These are phyloP conservation scores for Baorangia bicolor DNA, from an alignment of 768 basidiomycete species.

Conservation along the genomic window DNA sequence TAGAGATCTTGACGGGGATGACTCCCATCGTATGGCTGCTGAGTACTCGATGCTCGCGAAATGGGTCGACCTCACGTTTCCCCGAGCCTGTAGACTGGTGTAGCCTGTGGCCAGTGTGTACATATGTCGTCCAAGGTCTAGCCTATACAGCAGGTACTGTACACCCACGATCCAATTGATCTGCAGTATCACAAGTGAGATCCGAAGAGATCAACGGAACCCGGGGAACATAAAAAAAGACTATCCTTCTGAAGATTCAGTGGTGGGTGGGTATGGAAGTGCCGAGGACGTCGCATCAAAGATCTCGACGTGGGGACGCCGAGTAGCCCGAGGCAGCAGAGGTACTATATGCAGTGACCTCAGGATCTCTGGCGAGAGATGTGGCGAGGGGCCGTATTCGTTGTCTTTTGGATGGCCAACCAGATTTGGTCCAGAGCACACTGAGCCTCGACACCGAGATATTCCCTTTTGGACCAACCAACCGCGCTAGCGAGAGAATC, in stretches of 20 bases:
- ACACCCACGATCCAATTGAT: neutral
- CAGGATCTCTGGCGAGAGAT: neutral
- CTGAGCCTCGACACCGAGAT: neutral
- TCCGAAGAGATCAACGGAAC: constrained; percentile 1
- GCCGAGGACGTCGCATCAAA: constrained; percentile 20
- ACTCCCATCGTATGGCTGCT: neutral
- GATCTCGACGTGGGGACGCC: neutral
- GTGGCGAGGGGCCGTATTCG: neutral
- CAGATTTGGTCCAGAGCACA: too few species aligned
- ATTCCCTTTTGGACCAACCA: neutral
- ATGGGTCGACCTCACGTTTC: neutral
- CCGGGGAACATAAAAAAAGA: neutral
- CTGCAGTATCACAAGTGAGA: constrained; percentile 1
- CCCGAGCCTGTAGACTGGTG: neutral
- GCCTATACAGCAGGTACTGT: neutral
- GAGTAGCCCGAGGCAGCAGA: neutral
- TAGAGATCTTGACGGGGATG: neutral
- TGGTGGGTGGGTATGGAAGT: constrained; percentile 2
- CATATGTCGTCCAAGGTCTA: neutral
- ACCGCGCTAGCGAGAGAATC: neutral
- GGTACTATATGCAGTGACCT: constrained; percentile 4
- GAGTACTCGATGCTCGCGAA: neutral
- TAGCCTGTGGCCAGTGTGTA: neutral
- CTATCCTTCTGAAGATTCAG: neutral
- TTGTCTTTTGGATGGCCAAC: neutral